Percentiles rank a stretch among this genome's conserved stretches.
Conservation (phyloP, 2,329 filamentous ascomycete species). For the Fusarium protoensiforme region DNA sequence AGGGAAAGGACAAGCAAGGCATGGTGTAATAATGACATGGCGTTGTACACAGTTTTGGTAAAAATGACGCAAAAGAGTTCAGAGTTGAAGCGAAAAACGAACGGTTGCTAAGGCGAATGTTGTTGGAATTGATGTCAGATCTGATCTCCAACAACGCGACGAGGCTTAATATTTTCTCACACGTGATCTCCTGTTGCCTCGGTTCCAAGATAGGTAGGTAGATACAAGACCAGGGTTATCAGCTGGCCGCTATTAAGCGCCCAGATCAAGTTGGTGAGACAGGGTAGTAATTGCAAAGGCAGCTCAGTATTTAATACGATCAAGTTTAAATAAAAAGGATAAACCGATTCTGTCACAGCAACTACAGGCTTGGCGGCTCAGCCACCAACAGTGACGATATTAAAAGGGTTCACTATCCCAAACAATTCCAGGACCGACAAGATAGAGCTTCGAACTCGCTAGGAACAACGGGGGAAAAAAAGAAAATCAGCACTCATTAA, state of each 20-base stretch:
- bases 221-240: neutral
- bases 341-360: too few relatives aligned
- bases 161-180: neutral
- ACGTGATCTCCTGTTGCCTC: neutral
- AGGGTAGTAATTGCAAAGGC: too few relatives aligned
- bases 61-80: too few relatives aligned
- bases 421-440: neutral
- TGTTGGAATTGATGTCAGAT: neutral
- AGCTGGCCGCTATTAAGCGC: neutral
- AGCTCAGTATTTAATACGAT: neutral
- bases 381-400: neutral
- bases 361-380: neutral
- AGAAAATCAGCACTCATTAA: neutral
- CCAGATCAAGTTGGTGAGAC: neutral
- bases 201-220: neutral
- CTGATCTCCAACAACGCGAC: neutral
- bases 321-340: neutral
- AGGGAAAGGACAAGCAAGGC: conserved; percentile 41
- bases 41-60: neutral
- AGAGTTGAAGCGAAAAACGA: neutral
- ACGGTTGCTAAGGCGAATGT: neutral
- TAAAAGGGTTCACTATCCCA: neutral
- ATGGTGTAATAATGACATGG: neutral
- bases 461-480: neutral
- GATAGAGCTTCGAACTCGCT: neutral